Evolutionary conservation across 768 basidiomycete species (phyloP).

Genomic region (Leccinum arenicola): DNA sequence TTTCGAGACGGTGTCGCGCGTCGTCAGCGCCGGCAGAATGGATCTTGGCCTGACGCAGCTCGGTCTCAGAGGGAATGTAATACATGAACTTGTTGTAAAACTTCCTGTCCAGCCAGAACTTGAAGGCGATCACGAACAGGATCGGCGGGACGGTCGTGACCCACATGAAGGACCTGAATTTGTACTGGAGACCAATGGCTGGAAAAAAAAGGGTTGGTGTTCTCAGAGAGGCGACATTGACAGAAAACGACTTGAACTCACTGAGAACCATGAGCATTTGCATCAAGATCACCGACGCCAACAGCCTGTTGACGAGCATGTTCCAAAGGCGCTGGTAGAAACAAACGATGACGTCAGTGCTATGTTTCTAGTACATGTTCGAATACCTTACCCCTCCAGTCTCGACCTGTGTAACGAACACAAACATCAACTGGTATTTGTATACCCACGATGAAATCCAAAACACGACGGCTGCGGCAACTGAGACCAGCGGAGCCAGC

Average conservation of each 20-base stretch:
- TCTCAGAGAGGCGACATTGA: background rate
- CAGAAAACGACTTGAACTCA: slow-evolving; percentile 39
- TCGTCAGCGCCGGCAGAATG: slow-evolving; percentile 77
- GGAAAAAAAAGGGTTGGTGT: background rate
- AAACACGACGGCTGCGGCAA: slow-evolving; percentile 81
- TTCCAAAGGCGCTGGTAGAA: slow-evolving; percentile 81
- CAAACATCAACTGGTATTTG: slow-evolving; percentile 98
- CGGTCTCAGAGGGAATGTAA: slow-evolving; percentile 80
- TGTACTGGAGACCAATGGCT: slow-evolving; percentile 86
- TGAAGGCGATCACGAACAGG: slow-evolving; percentile 76
- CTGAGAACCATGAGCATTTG: slow-evolving; percentile 84
- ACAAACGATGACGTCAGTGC: background rate
- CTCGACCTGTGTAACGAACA: slow-evolving; percentile 85
- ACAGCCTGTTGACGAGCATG: slow-evolving; percentile 84
- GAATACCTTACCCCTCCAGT: slow-evolving; percentile 76
- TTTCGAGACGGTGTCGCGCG: slow-evolving; percentile 72
- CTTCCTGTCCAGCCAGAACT: slow-evolving; percentile 71
- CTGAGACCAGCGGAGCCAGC: slow-evolving; percentile 83
- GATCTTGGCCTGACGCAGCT: slow-evolving; percentile 70
- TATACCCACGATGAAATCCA: slow-evolving; percentile 87
- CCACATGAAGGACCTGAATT: slow-evolving; percentile 75
- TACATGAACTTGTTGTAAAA: slow-evolving; percentile 72
- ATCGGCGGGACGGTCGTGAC: slow-evolving; percentile 83
- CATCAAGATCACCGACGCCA: slow-evolving; percentile 81
- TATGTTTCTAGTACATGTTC: background rate